These are phyloP conservation scores for Dalbergia cochinchinensis DNA, from an alignment of 306 rosid genomes.

Conservation along the genomic window DNA sequence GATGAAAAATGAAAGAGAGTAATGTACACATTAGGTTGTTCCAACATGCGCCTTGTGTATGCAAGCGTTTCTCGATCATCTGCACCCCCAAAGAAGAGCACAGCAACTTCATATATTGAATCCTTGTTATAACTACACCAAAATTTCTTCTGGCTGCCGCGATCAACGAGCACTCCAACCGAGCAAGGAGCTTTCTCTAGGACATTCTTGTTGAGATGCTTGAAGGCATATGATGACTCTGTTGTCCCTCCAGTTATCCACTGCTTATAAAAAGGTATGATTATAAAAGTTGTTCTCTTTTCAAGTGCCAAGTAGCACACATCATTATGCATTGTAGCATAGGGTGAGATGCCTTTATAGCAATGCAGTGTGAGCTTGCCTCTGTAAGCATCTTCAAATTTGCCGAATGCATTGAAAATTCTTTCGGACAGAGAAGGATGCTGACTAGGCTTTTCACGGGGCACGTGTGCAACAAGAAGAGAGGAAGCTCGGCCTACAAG, in stretches of 20 bases:
- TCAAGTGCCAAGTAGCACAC: conserved; percentile 78
- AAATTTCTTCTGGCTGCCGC: conserved; percentile 52
- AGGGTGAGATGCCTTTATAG: conserved; percentile 72
- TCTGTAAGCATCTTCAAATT: conserved; percentile 43
- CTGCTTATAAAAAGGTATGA: conserved; percentile 69
- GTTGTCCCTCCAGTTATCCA: conserved; percentile 49
- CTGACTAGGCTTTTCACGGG: conserved; percentile 33
- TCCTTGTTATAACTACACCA: conserved; percentile 37
- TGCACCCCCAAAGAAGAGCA: conserved; percentile 74
- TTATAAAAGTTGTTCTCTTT: conserved; percentile 63
- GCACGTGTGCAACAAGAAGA: conserved; percentile 56
- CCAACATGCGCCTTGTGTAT: conserved; percentile 62
- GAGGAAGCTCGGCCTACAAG: conserved; percentile 63
- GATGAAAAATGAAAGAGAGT: conserved; percentile 61
- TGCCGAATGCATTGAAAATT: conserved; percentile 60
- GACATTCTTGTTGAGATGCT: conserved; percentile 64
- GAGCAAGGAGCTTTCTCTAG: conserved; percentile 88
- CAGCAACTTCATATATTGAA: conserved; percentile 51
- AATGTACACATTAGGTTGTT: conserved; percentile 52
- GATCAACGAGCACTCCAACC: conserved; percentile 73
- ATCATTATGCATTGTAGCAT: conserved; percentile 80
- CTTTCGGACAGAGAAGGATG: conserved; percentile 47
- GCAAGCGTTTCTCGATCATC: conserved; percentile 79
- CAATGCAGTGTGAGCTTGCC: conserved; percentile 51
- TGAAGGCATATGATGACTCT: conserved; percentile 49